A percentile compares a stretch with the other conserved stretches of the same genome.
Conservation (phyloP, 1,139 yeast genomes). For the Candida sp. region DNA sequence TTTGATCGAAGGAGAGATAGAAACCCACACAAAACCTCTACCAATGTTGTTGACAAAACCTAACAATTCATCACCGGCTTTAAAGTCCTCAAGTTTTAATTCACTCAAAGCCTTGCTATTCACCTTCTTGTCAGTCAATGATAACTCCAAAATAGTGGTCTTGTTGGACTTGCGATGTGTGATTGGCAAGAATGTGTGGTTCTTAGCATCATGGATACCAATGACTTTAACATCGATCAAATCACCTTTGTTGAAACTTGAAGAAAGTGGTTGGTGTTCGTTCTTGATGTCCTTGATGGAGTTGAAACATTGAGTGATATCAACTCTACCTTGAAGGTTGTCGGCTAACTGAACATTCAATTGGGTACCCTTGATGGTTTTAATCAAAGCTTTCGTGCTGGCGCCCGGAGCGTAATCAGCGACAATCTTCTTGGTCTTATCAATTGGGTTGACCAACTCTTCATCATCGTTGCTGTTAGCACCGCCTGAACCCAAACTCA, state of each 20-base stretch:
- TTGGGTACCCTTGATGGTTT: constrained; percentile 73
- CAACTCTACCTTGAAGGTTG: constrained; percentile 81
- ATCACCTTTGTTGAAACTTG: constrained; percentile 62
- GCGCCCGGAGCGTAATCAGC: constrained; percentile 65
- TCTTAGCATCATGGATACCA: constrained; percentile 79
- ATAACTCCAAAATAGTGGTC: constrained; percentile 66
- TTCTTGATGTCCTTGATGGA: constrained; percentile 59
- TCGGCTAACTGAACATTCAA: constrained; percentile 80
- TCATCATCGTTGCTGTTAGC: constrained; percentile 26
- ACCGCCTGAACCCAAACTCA: constrained; percentile 47
- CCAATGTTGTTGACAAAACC: constrained; percentile 60
- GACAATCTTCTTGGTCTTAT: constrained; percentile 46
- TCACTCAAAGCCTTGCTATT: constrained; percentile 25
- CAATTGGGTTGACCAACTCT: constrained; percentile 60
- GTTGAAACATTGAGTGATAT: constrained; percentile 73
- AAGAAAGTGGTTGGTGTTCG: constrained; percentile 56
- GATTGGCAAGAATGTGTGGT: constrained; percentile 70
- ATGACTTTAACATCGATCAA: constrained; percentile 66
- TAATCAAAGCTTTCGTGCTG: constrained; percentile 62
- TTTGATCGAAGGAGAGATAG: constrained; percentile 67
- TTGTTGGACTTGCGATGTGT: constrained; percentile 61
- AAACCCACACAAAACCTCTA: constrained; percentile 66
- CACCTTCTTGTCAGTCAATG: constrained; percentile 46
- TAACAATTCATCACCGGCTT: constrained; percentile 45
- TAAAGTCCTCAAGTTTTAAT: constrained; percentile 40